These are phyloP conservation scores for Wolfiporia cocos DNA, from an alignment of 1,284 basidiomycete genomes.

Conservation along the genomic window DNA sequence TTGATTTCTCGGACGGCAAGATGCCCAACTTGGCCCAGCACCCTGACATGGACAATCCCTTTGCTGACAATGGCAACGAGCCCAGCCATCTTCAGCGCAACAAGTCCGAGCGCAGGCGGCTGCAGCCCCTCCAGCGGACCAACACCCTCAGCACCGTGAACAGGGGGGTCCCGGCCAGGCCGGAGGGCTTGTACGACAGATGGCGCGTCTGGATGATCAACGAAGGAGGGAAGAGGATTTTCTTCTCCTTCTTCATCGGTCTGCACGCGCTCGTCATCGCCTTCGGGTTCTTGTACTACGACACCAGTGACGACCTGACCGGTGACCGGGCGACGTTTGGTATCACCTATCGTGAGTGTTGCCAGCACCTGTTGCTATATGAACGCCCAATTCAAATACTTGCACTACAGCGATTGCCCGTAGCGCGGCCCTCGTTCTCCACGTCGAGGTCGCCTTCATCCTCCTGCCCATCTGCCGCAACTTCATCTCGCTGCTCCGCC, in stretches of 20 bases:
- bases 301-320: constrained; percentile 71
- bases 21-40: constrained; percentile 44
- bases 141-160: constrained; percentile 31
- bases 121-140: constrained; percentile 73
- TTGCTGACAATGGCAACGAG: constrained; percentile 27
- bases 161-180: constrained; percentile 27
- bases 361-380: neutral
- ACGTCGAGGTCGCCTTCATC: constrained; percentile 86
- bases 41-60: constrained; percentile 37
- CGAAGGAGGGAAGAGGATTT: constrained; percentile 72
- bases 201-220: constrained; percentile 85
- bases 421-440: constrained; percentile 78
- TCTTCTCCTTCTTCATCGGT: constrained; percentile 73
- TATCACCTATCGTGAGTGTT: constrained; percentile 63
- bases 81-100: constrained; percentile 61
- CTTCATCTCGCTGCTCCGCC: constrained; percentile 80
- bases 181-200: constrained; percentile 36
- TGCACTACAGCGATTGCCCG: constrained; percentile 63
- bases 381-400: too few species aligned
- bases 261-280: constrained; percentile 69
- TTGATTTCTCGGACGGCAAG: constrained; percentile 68
- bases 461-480: constrained; percentile 88
- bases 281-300: constrained; percentile 74
- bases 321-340: constrained; percentile 64
- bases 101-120: constrained; percentile 68